Evolutionary conservation across 345 rosid genomes (phyloP), one percentile per base, ranked within the genome.

Genomic region (Rhizophora mangle): DNA sequence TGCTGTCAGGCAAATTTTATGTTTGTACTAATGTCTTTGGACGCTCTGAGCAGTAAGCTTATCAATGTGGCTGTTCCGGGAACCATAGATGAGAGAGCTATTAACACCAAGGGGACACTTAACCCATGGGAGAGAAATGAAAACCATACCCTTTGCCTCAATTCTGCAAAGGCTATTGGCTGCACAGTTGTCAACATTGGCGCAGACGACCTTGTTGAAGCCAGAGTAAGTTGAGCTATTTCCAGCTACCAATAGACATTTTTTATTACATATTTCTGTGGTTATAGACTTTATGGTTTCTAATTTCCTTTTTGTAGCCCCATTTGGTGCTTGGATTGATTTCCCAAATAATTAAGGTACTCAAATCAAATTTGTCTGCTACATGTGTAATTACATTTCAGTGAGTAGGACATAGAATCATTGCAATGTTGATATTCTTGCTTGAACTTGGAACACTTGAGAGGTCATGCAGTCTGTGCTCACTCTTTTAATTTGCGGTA

Each of bases 91-190:
- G 99, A 95, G 78, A 82, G 99, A 68, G 99, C 99, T 69, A 89
- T 95, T 63, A 95, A 95, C 87, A 90, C 91, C 36, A 95, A 95
- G 82, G 65, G 68, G 62, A 82, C 62, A 52, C 88, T 92, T 27
- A 95, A 95, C 68, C 98, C 98, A 6, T 95, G 99, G 99, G 99
- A 95, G 79, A 89, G 97, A 81, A 95, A 95, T 80, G 99, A 95
- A 78, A 95, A 95, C 65, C 99, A 92, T 73, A 95, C 98, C 55
- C 96, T 95, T 49, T 88, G 96, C 74, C 99, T 95, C 61, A 95
- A 95, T 78, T 95, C 99, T 71, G 97, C 98, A 52, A 95, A 95
- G 80, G 99, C 99, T 65, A 95, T 95, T 76, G 99, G 99, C 49
- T 95, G 99, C 80, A 95, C 98, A 0, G 99, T 95, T 70, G 99